Evolutionary conservation across 495 filamentous ascomycete genomes (phyloP).

Genomic region (Massariosphaeria phaeospora): DNA sequence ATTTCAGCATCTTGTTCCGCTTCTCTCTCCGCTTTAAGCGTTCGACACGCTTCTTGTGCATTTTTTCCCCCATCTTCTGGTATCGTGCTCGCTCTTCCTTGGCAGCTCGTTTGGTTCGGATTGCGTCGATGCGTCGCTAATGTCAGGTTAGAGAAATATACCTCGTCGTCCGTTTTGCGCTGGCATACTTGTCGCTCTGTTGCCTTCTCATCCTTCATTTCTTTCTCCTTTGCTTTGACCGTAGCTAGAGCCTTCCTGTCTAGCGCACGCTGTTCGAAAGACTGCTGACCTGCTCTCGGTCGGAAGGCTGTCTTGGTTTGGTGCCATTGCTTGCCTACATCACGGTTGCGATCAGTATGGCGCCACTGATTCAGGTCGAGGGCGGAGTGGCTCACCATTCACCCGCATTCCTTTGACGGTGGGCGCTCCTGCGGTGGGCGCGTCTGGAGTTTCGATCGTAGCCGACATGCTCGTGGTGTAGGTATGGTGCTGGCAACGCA

Average conservation of each 20-base stretch:
- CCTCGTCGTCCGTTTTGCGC: not conserved
- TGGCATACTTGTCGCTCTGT: slow-evolving; percentile 70
- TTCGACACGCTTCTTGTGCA: slow-evolving; percentile 93
- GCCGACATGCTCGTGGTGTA: slow-evolving; percentile 14
- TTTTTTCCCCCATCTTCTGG: slow-evolving; percentile 92
- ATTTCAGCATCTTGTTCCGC: slow-evolving; percentile 93
- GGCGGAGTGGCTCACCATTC: slow-evolving; percentile 65
- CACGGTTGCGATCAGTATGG: not conserved
- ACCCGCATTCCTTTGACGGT: slow-evolving; percentile 48
- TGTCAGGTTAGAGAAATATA: not conserved
- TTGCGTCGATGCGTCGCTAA: slow-evolving; percentile 66
- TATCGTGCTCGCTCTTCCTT: slow-evolving; percentile 94
- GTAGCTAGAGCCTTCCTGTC: slow-evolving; percentile 59
- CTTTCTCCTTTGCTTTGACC: slow-evolving; percentile 82
- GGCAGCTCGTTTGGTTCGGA: slow-evolving; percentile 74
- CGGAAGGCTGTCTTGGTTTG: slow-evolving; percentile 77
- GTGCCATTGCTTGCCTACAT: slow-evolving; percentile 94
- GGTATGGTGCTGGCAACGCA: not conserved
- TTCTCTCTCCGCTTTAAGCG: slow-evolving; percentile 91
- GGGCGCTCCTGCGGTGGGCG: not conserved
- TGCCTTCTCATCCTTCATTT: slow-evolving; percentile 95
- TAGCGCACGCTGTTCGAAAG: slow-evolving; percentile 69
- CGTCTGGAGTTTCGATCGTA: not conserved
- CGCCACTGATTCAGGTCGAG: not conserved
- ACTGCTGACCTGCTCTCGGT: slow-evolving; percentile 65